Conservation (phyloP, 78 protist species). For the Bigelowiella natans region DNA sequence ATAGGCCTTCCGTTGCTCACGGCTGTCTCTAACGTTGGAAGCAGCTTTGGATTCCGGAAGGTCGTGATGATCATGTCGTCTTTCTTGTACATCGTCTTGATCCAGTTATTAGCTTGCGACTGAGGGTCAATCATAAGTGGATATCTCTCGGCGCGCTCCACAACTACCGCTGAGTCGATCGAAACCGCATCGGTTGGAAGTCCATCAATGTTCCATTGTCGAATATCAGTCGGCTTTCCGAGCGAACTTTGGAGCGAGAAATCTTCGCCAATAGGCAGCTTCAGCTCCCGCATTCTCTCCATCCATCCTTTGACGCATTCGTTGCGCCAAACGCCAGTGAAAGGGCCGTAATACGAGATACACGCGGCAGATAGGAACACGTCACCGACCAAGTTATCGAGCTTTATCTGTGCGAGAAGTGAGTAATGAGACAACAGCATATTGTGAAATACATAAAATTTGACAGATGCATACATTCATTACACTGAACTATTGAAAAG, state of each 20-base stretch:
- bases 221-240: conserved; percentile 47
- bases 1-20: conserved; percentile 53
- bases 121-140: conserved; percentile 76
- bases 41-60: conserved; percentile 34
- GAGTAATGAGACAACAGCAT: no score
- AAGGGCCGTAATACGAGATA: conserved; percentile 63
- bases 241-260: conserved; percentile 32
- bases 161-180: conserved; percentile 54
- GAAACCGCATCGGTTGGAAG: conserved; percentile 62
- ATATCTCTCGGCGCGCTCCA: conserved; percentile 43
- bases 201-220: conserved; percentile 50
- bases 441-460: no score
- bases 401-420: background rate
- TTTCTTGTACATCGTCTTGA: conserved; percentile 39
- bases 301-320: conserved; percentile 28
- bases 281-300: background rate
- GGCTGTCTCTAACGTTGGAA: conserved; percentile 39
- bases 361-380: conserved; percentile 54
- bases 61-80: conserved; percentile 29
- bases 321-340: conserved; percentile 48
- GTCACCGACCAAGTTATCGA: conserved; percentile 45
- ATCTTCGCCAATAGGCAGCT: conserved; percentile 19
- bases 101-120: conserved; percentile 68
- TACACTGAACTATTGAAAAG: no score
- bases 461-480: no score